Base-by-base conservation (phyloP, 768 basidiomycete species). In the Pleurotus cornucopiae region DNA sequence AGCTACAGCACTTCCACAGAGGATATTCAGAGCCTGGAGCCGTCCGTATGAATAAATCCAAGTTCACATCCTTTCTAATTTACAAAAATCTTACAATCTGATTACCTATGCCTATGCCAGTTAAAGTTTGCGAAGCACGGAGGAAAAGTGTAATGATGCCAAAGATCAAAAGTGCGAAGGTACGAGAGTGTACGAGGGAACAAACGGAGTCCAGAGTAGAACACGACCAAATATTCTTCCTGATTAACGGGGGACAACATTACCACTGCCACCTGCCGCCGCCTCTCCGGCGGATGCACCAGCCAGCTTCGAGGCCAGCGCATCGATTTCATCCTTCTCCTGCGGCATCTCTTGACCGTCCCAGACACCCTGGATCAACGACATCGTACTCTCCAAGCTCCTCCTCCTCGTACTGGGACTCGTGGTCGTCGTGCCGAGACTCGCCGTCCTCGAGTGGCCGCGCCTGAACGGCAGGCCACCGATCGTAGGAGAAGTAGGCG, bases 331-430 rank as follows among this genome's bases (percentile, higher is more conserved):
- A 40, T 52, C 51, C 51, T 52, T 52, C 51, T 52, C 51, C 51
- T 52, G 51, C 14, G 51, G 51, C 38, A 52, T 18, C 51, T 65
- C 67, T 63, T 79, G 85, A 30, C 90, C 91, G 51, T 96, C 94
- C 71, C 88, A 85, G 5, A 90, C 96, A 62, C 93, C 92, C 71
- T 94, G 88, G 65, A 98, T 96, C 67, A 98, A 82, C 59, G 88
- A 88, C 78, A 95, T 94, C 52, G 97, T 98, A 68, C 89, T 94
- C 77, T 98, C 96, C 69, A 98, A 70, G 67, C 90, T 93, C 69
- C 96, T 76, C 71, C 96, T 77, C 61, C 97, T 76, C 49, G 88
- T 98, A 69, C 91, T 94, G 12, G 97, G 96, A 64, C 88, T 91
- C 49, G 95, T 96, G 84, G 87, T 89, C 61, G 95, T 98, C 61